These are phyloP conservation scores for Biscutella laevigata DNA, from an alignment of 441 rosid genomes.

Conservation along the genomic window DNA sequence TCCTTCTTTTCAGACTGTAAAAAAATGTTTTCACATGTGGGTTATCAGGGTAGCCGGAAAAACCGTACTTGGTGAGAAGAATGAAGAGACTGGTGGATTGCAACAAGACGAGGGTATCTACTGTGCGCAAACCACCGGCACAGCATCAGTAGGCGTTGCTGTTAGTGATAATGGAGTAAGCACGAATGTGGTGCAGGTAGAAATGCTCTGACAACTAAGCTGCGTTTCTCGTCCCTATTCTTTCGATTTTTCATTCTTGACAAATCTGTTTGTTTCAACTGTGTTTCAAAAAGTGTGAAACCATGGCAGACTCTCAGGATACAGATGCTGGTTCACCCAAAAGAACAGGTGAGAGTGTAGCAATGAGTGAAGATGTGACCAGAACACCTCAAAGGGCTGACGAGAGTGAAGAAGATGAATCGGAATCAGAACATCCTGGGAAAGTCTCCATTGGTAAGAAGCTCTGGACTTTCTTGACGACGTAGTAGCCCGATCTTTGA, in stretches of 20 bases:
- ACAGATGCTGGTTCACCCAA: constrained; percentile 36
- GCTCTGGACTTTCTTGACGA: constrained; percentile 85
- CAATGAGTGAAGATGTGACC: constrained; percentile 73
- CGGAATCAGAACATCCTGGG: constrained; percentile 64
- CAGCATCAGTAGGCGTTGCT: constrained; percentile 34
- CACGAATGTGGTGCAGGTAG: constrained; percentile 43
- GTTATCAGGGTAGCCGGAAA: constrained; percentile 17
- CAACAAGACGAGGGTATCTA: constrained; percentile 30
- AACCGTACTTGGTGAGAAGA: constrained; percentile 22
- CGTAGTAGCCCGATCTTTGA: constrained; percentile 36
- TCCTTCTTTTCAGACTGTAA: background rate
- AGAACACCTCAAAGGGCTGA: constrained; percentile 41
- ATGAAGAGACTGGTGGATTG: constrained; percentile 29
- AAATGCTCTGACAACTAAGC: constrained; percentile 15
- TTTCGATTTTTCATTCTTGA: background rate
- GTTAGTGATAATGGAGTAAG: constrained; percentile 51
- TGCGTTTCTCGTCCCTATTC: background rate
- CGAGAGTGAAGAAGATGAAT: constrained; percentile 46
- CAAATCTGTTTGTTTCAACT: background rate
- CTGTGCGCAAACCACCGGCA: constrained; percentile 32
- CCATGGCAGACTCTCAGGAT: constrained; percentile 27
- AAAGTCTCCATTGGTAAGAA: constrained; percentile 77
- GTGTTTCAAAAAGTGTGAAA: constrained; percentile 35
- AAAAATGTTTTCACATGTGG: constrained; percentile 9
- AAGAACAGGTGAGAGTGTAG: constrained; percentile 32